Conservation (phyloP, 352 stramenopile species). For the Phytopythium delawarense region DNA sequence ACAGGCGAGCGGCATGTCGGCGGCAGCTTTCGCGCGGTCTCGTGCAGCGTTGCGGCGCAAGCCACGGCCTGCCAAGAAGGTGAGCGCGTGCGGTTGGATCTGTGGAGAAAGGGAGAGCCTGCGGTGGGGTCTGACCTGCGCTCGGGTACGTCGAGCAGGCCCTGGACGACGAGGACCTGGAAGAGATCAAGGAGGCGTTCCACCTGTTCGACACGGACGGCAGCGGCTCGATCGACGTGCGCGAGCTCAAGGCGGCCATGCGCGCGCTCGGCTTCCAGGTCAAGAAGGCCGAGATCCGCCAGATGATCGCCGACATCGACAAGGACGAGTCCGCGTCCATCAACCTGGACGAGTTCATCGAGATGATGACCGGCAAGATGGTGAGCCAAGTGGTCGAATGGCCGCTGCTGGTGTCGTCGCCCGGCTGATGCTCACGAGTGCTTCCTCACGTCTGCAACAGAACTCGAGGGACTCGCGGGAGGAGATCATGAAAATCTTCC, state of each 20-base stretch:
- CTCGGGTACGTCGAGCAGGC: conserved; percentile 13
- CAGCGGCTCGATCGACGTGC: conserved; percentile 88
- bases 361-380: conserved; percentile 95
- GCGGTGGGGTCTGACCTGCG: neutral
- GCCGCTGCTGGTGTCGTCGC: neutral
- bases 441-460: conserved; percentile 11
- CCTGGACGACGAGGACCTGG: conserved; percentile 90
- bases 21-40: conserved; percentile 61
- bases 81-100: neutral
- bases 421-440: neutral
- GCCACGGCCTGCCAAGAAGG: conserved; percentile 60
- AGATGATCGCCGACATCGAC: conserved; percentile 93
- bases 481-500: conserved; percentile 93
- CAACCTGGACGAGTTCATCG: conserved; percentile 93
- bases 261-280: conserved; percentile 92
- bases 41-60: conserved; percentile 56
- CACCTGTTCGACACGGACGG: conserved; percentile 92
- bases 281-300: conserved; percentile 90
- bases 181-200: conserved; percentile 94
- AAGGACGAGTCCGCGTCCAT: conserved; percentile 89
- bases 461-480: conserved; percentile 86
- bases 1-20: conserved; percentile 30
- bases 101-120: neutral
- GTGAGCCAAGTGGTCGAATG: conserved; percentile 13
- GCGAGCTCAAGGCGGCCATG: conserved; percentile 94